Evolutionary conservation across 495 filamentous ascomycete genomes (phyloP).

Genomic region (Penicillium taxi): DNA sequence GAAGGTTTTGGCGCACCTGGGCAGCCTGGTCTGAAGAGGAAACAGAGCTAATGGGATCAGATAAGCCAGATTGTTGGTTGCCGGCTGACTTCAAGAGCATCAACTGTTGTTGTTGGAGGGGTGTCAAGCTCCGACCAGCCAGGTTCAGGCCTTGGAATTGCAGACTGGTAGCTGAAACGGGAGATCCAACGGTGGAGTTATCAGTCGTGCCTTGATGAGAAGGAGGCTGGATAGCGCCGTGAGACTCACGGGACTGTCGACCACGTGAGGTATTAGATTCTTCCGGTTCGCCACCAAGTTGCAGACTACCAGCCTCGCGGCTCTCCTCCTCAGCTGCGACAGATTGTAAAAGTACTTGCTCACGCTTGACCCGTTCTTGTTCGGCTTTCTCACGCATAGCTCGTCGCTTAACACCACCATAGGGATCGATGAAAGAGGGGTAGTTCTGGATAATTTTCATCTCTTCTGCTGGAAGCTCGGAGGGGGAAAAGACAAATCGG

Average conservation of each 20-base stretch:
- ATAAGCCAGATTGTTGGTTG: conserved; percentile 45
- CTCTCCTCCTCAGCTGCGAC: conserved; percentile 46
- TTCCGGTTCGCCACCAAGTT: conserved; percentile 86
- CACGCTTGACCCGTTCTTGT: conserved; percentile 53
- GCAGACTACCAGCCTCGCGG: conserved; percentile 76
- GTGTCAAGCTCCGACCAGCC: conserved; percentile 64
- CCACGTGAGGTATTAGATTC: conserved; percentile 48
- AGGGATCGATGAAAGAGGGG: conserved; percentile 72
- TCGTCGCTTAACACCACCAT: conserved; percentile 67
- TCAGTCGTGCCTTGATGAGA: conserved; percentile 54
- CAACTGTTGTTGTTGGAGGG: conserved; percentile 70
- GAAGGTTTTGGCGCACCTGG: conserved; percentile 41
- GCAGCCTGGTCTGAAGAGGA: conserved; percentile 33
- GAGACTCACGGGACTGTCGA: conserved; percentile 40
- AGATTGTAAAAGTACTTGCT: conserved; percentile 50
- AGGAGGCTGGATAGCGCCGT: conserved; percentile 62
- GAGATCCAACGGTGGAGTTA: conserved; percentile 38
- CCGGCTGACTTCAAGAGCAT: conserved; percentile 56
- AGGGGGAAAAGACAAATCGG: conserved; percentile 51
- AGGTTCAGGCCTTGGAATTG: conserved; percentile 50
- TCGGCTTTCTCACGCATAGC: conserved; percentile 59
- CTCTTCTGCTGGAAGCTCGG: conserved; percentile 45
- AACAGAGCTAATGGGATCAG: conserved; percentile 43
- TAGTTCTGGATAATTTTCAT: conserved; percentile 50
- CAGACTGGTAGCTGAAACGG: conserved; percentile 42